Base-by-base conservation (phyloP, 1,139 yeast species). In the Starmera stellimalicola region DNA sequence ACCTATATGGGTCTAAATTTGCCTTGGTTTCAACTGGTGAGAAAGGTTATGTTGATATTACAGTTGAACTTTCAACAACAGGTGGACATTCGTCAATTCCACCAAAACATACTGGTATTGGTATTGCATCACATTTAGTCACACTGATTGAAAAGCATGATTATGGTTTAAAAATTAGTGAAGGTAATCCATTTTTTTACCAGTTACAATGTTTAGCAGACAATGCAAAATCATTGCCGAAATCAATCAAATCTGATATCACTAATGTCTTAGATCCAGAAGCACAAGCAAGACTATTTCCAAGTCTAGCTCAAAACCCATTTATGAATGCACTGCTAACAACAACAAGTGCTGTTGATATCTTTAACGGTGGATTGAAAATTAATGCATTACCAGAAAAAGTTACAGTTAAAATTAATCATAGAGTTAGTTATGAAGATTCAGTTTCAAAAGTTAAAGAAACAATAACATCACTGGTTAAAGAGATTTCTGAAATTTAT, bases 31-130 rank as follows among this genome's bases (percentile, higher is more conserved):
- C 70, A 15, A 70, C 75, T 20, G 73, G 73, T 19, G 88, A 79
- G 48, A 78, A 78, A 55, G 88, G 88, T 1, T 71, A 70, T 45
- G 45, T 70, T 33, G 79, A 78, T 48, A 50, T 69, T 8, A 46
- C 51, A 11, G 59, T 76, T 30, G 59, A 62, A 12, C 52, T 79
- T 18, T 58, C 55, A 16, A 70, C 80, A 2, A 70, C 72, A 7
- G 87, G 87, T 31, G 87, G 87, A 3, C 87, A 79, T 48, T 73
- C 84, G 6, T 73, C 82, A 4, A 55, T 69, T 14, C 87, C 87
- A 9, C 80, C 80, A 5, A 73, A 68, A 39, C 84, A 77, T 49
- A 78, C 84, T 1, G 65, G 77, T n/a, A 77, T 80, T 50, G 88
- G 88, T 12, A 66, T 80, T 29, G 60, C 76, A 41, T 64, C 79